These are phyloP conservation scores for Calycina marina DNA, from an alignment of 2,329 filamentous ascomycete species.

Conservation along the genomic window DNA sequence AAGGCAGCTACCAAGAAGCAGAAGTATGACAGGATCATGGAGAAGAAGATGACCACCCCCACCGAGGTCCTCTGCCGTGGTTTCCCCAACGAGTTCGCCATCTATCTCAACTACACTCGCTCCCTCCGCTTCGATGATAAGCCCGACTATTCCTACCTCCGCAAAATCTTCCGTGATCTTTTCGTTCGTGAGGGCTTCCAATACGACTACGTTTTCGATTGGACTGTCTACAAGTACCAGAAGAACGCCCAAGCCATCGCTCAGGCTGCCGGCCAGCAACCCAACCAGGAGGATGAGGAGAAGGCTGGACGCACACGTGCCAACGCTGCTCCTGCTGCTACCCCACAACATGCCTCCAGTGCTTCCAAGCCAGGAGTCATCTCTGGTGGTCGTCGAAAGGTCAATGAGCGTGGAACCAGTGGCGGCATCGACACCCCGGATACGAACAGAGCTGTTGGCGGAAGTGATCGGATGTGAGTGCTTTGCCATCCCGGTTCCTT, in stretches of 20 bases:
- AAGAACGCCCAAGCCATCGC: slow-evolving; percentile 96
- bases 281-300: slow-evolving; percentile 59
- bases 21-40: slow-evolving; percentile 99
- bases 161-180: slow-evolving; percentile 99
- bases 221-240: slow-evolving; percentile 99
- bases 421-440: slow-evolving; percentile 52
- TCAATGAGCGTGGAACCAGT: slow-evolving; percentile 51
- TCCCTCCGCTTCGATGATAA: slow-evolving; percentile 99
- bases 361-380: slow-evolving; percentile 58
- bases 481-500: slow-evolving; percentile 42
- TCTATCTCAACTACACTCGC: slow-evolving; percentile 98
- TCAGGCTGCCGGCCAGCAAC: slow-evolving; percentile 55
- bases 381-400: slow-evolving; percentile 67
- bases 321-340: slow-evolving; percentile 47
- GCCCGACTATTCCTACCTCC: slow-evolving; percentile 98
- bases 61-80: slow-evolving; percentile 97
- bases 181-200: slow-evolving; percentile 99
- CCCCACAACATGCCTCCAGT: slow-evolving; percentile 35
- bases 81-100: slow-evolving; percentile 98
- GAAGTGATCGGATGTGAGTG: slow-evolving; percentile 95
- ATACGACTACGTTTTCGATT: slow-evolving; percentile 99
- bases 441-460: slow-evolving; percentile 60
- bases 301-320: slow-evolving; percentile 55
- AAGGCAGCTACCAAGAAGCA: slow-evolving; percentile 99
- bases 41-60: slow-evolving; percentile 99